Conservation (phyloP, 148 eudicot genomes). For the Amaranthus cruentus region DNA sequence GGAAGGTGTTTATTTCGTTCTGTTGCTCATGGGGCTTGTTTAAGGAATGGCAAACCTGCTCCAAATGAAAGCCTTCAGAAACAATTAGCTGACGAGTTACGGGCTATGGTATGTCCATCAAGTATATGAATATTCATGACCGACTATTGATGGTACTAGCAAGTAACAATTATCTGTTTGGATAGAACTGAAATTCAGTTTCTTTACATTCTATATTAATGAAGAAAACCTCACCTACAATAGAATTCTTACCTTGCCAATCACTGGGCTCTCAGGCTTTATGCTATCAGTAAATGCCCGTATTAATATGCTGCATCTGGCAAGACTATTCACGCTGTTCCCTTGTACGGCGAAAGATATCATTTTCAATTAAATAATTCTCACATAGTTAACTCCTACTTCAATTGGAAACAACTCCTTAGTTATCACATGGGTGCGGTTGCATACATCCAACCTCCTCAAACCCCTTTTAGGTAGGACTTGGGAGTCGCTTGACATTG, state of each 20-base stretch:
- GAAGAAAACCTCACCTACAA: neutral
- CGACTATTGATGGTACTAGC: neutral
- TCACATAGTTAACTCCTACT: too few species aligned
- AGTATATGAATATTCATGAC: neutral
- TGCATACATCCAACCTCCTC: too few species aligned
- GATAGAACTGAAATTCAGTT: neutral
- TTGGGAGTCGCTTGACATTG: too few species aligned
- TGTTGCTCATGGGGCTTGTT: conserved; percentile 91
- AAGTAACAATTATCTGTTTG: neutral
- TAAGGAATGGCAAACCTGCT: conserved; percentile 69
- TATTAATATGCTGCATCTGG: neutral
- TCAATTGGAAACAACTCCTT: too few species aligned
- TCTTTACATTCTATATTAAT: neutral
- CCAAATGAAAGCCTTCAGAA: conserved; percentile 74
- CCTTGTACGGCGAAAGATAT: neutral
- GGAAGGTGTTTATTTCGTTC: conserved; percentile 98
- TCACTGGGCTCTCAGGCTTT: neutral
- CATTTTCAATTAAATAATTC: too few species aligned
- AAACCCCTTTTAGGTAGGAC: too few species aligned
- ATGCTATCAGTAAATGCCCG: neutral
- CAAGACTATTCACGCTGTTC: neutral
- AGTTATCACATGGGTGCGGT: too few species aligned
- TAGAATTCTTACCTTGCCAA: neutral
- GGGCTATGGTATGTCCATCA: conserved; percentile 52
- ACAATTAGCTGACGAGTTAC: conserved; percentile 85